Conservation (phyloP, 331 rosid genomes). For the Telfairia occidentalis region DNA sequence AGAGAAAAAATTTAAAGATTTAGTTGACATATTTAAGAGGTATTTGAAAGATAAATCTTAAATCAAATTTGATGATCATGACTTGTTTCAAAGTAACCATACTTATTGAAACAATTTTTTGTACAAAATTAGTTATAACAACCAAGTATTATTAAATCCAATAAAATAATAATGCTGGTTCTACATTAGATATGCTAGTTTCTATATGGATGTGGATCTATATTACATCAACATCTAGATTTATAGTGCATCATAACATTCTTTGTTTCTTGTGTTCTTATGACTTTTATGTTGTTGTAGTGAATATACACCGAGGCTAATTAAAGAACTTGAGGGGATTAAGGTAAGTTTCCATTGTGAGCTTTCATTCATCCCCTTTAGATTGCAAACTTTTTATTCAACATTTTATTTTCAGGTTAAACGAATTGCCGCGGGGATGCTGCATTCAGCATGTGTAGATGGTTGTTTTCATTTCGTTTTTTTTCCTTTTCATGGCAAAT, state of each 20-base stretch:
- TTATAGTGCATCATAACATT: not conserved
- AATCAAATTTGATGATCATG: too few species aligned
- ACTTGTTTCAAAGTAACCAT: too few species aligned
- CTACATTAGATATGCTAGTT: not conserved
- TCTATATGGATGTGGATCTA: not conserved
- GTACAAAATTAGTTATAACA: too few species aligned
- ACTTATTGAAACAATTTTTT: too few species aligned
- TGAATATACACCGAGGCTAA: slow-evolving; percentile 41
- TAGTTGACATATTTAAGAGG: too few species aligned
- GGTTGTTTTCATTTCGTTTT: slow-evolving; percentile 34
- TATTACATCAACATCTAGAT: not conserved
- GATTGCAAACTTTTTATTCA: slow-evolving; percentile 2
- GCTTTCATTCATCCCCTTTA: slow-evolving; percentile 11
- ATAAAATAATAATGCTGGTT: too few species aligned
- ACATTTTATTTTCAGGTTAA: slow-evolving; percentile 43
- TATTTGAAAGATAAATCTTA: too few species aligned
- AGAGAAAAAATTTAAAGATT: too few species aligned
- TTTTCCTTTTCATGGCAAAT: not conserved
- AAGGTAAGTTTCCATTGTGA: slow-evolving; percentile 36
- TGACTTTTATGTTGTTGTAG: slow-evolving; percentile 17
- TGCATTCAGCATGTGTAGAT: slow-evolving; percentile 73
- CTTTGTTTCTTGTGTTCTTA: not conserved
- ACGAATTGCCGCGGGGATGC: slow-evolving; percentile 72
- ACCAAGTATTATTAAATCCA: too few species aligned
- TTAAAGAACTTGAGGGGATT: slow-evolving; percentile 66